Evolutionary conservation across 1,284 basidiomycete species (phyloP).

Genomic region (Hemileia vastatrix): DNA sequence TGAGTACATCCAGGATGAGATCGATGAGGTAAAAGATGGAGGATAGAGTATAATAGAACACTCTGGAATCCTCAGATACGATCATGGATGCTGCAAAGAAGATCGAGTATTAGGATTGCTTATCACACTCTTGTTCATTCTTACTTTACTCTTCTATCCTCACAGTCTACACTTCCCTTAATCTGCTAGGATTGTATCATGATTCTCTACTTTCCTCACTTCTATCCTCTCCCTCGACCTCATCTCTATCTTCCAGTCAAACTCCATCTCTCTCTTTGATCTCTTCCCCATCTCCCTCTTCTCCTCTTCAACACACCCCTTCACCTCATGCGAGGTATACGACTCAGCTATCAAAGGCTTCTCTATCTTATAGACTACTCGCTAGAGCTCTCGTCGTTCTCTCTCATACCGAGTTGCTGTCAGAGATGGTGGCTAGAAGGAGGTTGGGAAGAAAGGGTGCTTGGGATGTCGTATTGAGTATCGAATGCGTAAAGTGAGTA

Average conservation of each 20-base stretch:
- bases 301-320: constrained; percentile 32
- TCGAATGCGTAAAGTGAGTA: constrained; percentile 46
- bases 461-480: constrained; percentile 45
- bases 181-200: constrained; percentile 47
- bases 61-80: not conserved
- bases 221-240: no score
- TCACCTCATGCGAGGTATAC: constrained; percentile 55
- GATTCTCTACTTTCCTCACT: constrained; percentile 47
- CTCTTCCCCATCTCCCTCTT: constrained; percentile 13
- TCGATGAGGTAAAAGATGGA: not conserved
- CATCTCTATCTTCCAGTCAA: no score
- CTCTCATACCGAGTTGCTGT: constrained; percentile 64
- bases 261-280: no score
- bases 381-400: constrained; percentile 63
- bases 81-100: no score
- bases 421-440: constrained; percentile 73
- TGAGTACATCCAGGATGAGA: constrained; percentile 49
- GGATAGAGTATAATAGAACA: not conserved
- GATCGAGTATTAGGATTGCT: not conserved
- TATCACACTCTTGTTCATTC: no score
- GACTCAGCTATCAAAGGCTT: constrained; percentile 63
- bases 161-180: constrained; percentile 45
- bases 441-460: constrained; percentile 40
- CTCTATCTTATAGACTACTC: constrained; percentile 61
- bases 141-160: no score